phyloP scores from a whole-genome alignment of 768 basidiomycete genomes.

The Lactarius quietus region DNA sequence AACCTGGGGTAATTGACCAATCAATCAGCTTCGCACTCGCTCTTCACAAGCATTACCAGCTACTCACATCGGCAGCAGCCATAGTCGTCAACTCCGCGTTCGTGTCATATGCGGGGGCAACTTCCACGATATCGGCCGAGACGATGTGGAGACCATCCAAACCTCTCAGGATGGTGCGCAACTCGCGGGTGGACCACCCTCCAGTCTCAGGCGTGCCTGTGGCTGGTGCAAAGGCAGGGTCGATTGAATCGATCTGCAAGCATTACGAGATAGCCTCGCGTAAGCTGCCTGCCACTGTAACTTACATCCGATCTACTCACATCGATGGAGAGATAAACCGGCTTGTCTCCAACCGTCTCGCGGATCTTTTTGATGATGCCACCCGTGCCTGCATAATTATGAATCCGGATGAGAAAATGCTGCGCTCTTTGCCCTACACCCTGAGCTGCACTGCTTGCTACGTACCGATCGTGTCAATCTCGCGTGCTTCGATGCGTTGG shows the following conservation, averaged over 20 bases:
- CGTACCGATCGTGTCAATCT: constrained; percentile 76
- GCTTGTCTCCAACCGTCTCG: constrained; percentile 66
- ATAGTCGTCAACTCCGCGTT: constrained; percentile 62
- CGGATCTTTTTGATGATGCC: constrained; percentile 82
- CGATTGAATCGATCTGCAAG: constrained; percentile 70
- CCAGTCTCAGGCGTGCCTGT: constrained; percentile 86
- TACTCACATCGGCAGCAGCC: constrained; percentile 56
- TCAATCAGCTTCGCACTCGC: background rate
- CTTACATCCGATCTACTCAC: constrained; percentile 37
- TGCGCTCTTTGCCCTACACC: background rate
- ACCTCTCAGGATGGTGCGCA: constrained; percentile 72
- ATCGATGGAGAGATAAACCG: constrained; percentile 78
- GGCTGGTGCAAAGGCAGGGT: constrained; percentile 79
- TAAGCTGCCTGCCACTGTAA: background rate
- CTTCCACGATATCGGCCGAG: constrained; percentile 81
- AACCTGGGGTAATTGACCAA: constrained; percentile 44
- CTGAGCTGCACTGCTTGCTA: background rate
- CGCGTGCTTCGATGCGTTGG: constrained; percentile 76
- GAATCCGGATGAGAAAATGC: background rate
- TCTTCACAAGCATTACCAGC: too few relatives aligned
- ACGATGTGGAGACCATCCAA: constrained; percentile 73
- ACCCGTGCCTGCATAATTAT: constrained; percentile 46
- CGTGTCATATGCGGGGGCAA: constrained; percentile 76
- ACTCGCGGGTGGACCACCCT: constrained; percentile 80
- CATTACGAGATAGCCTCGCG: background rate